Conservation (phyloP, 163 green algal species). For the Scenedesmus sp. region DNA sequence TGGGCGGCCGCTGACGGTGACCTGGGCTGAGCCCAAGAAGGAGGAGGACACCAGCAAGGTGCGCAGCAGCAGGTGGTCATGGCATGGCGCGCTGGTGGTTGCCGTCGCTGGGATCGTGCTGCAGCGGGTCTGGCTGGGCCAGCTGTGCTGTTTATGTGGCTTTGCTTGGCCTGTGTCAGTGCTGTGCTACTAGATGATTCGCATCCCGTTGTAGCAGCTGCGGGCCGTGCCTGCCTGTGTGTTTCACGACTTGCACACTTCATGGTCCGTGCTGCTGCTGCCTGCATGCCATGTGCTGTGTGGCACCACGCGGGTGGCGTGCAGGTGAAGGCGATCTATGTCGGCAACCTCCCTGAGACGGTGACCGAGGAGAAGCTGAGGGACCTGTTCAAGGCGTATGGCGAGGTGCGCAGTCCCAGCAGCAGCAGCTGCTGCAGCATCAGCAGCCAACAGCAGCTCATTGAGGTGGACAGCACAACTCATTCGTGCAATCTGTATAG, state of each 20-base stretch:
- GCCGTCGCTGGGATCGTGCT: background rate
- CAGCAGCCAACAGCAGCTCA: background rate
- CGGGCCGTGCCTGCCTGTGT: too few species aligned
- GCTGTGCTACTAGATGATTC: too few species aligned
- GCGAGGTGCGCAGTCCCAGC: slow-evolving; percentile 64
- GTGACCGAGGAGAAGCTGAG: slow-evolving; percentile 80
- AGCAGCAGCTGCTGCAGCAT: background rate
- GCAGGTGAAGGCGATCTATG: slow-evolving; percentile 87
- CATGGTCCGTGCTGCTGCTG: background rate
- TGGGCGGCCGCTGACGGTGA: slow-evolving; percentile 71
- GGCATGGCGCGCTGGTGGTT: background rate
- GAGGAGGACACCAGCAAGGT: slow-evolving; percentile 56
- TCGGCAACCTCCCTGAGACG: slow-evolving; percentile 85
- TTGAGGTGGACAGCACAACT: background rate
- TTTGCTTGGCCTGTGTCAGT: too few species aligned
- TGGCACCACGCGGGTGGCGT: background rate
- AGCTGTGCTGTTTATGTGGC: too few species aligned
- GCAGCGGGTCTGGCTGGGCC: background rate
- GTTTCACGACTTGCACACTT: background rate
- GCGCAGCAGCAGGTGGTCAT: background rate
- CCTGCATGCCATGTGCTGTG: background rate
- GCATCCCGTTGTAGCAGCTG: too few species aligned
- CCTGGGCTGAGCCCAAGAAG: slow-evolving; percentile 83
- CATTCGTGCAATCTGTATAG: background rate
- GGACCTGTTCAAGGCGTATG: slow-evolving; percentile 80